Evolutionary conservation across 768 basidiomycete genomes (phyloP), one percentile per base, ranked within the genome.

Genomic region (Naematelia aurantialba): DNA sequence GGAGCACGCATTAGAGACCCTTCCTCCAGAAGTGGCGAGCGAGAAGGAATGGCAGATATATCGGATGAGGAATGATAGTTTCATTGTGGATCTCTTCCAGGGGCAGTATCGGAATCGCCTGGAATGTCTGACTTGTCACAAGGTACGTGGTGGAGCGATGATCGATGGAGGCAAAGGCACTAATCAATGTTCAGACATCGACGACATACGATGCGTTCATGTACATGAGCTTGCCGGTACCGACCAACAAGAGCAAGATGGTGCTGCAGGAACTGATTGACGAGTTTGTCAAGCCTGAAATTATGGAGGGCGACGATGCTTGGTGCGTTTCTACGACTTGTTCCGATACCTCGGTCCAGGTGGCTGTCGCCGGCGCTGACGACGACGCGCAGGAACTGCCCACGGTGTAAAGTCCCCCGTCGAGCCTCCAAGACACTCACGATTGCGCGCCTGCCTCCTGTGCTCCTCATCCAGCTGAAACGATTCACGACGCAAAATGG

Each of bases 131-230:
- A 94, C 88, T 3, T 99, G 94, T 74, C 81, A 85, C 62, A 89
- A 89, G 78, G 93, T 92, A 61, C 44, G 82, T 72, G 26, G 4
- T 27, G 39, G 3, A 4, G n/a, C 55, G 47, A 51, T 48, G 52
- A 26, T 46, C 14, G 22, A 17, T n/a, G n/a, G n/a, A n/a, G n/a
- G n/a, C n/a, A n/a, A n/a, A n/a, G n/a, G n/a, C n/a, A n/a, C n/a
- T n/a, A n/a, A n/a, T n/a, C n/a, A n/a, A n/a, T n/a, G n/a, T n/a
- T n/a, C 66, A 97, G 92, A 97, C 93, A 3, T 96, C 93, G 26
- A 98, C 92, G 25, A 97, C 93, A 3, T 98, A 93, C 69, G 96
- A 97, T 73, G 83, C 89, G 5, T 98, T 98, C 78, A 98, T 96
- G 81, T 93, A 92, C 62, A 82, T 99, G 53, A 87, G 91, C 52